Evolutionary conservation across 306 rosid genomes (phyloP), one percentile per base, ranked within the genome.

Genomic region (Boehmeria nivea): DNA sequence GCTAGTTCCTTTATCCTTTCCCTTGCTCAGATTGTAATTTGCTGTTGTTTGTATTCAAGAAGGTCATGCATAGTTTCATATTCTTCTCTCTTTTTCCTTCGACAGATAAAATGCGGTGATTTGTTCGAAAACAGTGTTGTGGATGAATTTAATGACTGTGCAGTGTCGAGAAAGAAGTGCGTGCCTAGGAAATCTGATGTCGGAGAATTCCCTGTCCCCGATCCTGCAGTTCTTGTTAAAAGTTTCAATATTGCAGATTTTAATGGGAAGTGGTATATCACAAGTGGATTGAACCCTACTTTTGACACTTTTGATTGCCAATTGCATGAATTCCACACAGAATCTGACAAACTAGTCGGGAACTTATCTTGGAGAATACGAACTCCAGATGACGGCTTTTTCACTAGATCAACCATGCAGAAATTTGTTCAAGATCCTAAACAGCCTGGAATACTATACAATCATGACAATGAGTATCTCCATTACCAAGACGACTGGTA

Each of bases 401-500:
- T 91, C 48, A 75, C 95, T 34, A 63, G 98, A 71, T 76, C 96
- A n/a, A 16, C 95, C 12, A 16, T 27, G 58, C 98, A 91, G 77
- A 91, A 51, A 77, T 91, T 91, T 54, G 81, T 78, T 25, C 98
- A 91, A 78, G 98, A 87, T 74, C 93, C 89, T 20, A 39, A 62
- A 27, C 80, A 80, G 59, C 94, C 94, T 3, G 98, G 95, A 39
- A 63, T 85, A 65, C 93, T 87, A 31, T 91, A 84, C 78, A 91
- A 87, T 74, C 99, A 87, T 45, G 89, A 87, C 65, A 91, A 87
- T 14, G 99, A 84, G 70, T 91, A 80, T 76, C 96, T 91, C 78
- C 89, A 91, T 78, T 85, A 91, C 75, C 86, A 91, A 74, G 96
- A 91, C 75, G 94, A 91, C 65, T 91, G 99, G 99, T 87, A 82